Conservation (phyloP, 2,329 filamentous ascomycete species). For the Fusarium lateritium region DNA sequence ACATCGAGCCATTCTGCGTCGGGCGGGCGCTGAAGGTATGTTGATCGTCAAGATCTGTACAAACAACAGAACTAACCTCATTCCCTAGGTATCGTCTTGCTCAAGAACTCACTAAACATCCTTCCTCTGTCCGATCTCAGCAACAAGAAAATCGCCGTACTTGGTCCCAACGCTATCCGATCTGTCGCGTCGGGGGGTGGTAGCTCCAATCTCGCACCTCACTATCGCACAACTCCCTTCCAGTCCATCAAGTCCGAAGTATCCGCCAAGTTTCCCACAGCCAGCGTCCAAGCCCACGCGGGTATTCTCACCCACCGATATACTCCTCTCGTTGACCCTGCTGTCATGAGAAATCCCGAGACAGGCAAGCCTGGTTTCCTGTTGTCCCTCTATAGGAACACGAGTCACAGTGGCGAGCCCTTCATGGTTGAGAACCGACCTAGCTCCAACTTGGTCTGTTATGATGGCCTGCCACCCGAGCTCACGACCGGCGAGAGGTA, state of each 20-base stretch:
- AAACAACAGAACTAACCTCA: neutral
- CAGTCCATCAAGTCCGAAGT: slow-evolving; percentile 17
- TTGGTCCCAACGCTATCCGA: slow-evolving; percentile 30
- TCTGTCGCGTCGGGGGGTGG: slow-evolving; percentile 29
- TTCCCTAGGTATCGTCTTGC: slow-evolving; percentile 26
- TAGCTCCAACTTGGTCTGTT: slow-evolving; percentile 37
- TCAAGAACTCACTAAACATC: slow-evolving; percentile 17
- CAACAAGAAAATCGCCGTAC: slow-evolving; percentile 9
- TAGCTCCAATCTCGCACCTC: slow-evolving; percentile 31
- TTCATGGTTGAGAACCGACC: slow-evolving; percentile 34
- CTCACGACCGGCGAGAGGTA: slow-evolving; percentile 36
- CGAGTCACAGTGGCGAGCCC: slow-evolving; percentile 23
- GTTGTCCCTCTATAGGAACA: slow-evolving; percentile 24
- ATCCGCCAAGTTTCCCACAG: slow-evolving; percentile 7
- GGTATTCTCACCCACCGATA: slow-evolving; percentile 36
- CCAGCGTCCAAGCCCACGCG: slow-evolving; percentile 10
- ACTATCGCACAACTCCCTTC: slow-evolving; percentile 33
- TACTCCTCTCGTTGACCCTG: slow-evolving; percentile 14
- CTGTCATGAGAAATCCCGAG: slow-evolving; percentile 28
- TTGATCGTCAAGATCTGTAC: no score
- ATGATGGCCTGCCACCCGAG: slow-evolving; percentile 34
- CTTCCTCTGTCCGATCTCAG: slow-evolving; percentile 12
- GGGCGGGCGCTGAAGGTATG: slow-evolving; percentile 30
- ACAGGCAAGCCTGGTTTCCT: slow-evolving; percentile 25
- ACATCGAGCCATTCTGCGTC: slow-evolving; percentile 25